phyloP scores from a whole-genome alignment of 768 basidiomycete species.

The Serendipita indica region DNA sequence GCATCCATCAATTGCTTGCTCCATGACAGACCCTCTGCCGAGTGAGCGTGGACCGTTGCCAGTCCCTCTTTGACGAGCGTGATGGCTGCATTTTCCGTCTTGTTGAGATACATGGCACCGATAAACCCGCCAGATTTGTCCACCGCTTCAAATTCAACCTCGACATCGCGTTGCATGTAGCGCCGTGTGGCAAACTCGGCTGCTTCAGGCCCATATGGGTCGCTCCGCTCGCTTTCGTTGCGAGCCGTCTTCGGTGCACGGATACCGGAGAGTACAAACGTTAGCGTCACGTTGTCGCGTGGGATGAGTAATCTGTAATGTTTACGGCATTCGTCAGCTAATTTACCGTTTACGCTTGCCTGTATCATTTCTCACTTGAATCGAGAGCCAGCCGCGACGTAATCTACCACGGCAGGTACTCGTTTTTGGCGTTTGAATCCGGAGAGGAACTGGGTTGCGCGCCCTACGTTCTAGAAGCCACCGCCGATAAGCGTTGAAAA shows the following conservation, averaged over 20 bases:
- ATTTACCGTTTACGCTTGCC: no score
- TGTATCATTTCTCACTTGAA: conserved; percentile 77
- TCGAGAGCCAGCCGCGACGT: conserved; percentile 84
- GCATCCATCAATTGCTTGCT: conserved; percentile 66
- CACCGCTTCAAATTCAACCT: conserved; percentile 76
- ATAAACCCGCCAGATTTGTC: conserved; percentile 97
- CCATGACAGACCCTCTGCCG: conserved; percentile 72
- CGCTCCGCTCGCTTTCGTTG: conserved; percentile 58
- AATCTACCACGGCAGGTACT: conserved; percentile 78
- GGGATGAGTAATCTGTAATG: conserved; percentile 55
- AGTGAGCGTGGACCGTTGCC: conserved; percentile 76
- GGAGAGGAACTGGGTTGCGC: conserved; percentile 77
- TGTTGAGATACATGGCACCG: conserved; percentile 71
- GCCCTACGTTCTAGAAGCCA: conserved; percentile 38
- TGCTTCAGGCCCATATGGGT: conserved; percentile 78
- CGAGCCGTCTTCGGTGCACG: conserved; percentile 81
- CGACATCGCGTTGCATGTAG: conserved; percentile 91
- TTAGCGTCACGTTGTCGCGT: conserved; percentile 85
- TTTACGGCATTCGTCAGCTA: no score
- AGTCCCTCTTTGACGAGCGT: conserved; percentile 75
- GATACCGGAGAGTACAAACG: conserved; percentile 84
- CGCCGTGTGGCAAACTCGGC: conserved; percentile 60
- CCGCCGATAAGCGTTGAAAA: no score
- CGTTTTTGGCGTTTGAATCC: conserved; percentile 81
- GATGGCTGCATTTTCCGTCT: conserved; percentile 74